Base-by-base conservation (phyloP, 2,329 filamentous ascomycete species). In the Dothiorella sarmentorum region DNA sequence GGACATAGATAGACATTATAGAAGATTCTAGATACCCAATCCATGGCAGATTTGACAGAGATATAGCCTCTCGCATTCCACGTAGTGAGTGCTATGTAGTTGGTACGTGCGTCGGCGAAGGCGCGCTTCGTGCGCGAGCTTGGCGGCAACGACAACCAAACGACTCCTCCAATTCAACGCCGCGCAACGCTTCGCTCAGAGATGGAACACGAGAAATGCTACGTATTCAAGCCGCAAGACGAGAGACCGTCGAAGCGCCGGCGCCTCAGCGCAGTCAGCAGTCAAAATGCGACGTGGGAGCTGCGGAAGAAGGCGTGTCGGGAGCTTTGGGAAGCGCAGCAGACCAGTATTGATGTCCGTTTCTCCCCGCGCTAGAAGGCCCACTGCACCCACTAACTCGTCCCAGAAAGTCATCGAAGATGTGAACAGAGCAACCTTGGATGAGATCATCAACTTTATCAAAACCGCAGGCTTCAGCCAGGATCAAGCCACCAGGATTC, bases 291-390 rank as follows among this genome's bases (percentile, higher is more conserved):
- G n/a, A 72, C 73, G 2, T 73, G 69, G 69, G 60, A 63, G 26
- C 72, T 85, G 53, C 80, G 90, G 20, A 78, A 85, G 67, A 72
- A 78, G 44, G 75, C 84, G 3, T 93, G 86, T 70, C 75, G 84
- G 52, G 72, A 79, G 56, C 76, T 83, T 51, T 94, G 90, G 90
- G 72, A 76, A 2, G 73, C 78, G 37, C 82, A 90, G 64, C 82
- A 90, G 61, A 70, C 73, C 44, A 81, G 83, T 24, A 86, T 92
- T 52, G 80, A 87, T 70, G 83, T 84, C 65, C 52, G 70, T 11
- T n/a, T 29, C 33, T 37, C 37, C 44, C 7, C 15, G n/a, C 22
- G 11, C 11, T 18, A 18, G 22, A 35, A 10, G n/a, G 26, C 35
- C 27, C 26, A 2, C n/a, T n/a, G n/a, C n/a, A n/a, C 45, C 56